Evolutionary conservation across 2,329 filamentous ascomycete genomes (phyloP), one percentile per base, ranked within the genome.

Genomic region (Colletotrichum aenigma): DNA sequence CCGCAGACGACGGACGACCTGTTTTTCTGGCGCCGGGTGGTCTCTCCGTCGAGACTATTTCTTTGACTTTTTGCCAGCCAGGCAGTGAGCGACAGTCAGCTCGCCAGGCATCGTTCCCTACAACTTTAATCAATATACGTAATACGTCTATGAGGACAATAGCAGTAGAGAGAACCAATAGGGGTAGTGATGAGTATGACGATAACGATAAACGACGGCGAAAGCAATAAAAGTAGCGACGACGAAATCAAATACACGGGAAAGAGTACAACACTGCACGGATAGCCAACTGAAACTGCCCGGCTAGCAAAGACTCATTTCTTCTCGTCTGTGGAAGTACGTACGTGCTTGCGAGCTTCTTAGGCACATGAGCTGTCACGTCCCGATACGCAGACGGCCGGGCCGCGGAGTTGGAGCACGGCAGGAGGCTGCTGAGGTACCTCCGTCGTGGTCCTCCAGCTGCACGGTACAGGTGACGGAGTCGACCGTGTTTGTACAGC

Each of bases 101-200:
- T 43, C 9, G 8, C 18, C 9, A 0, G 38, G 38, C 38, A 43
- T 9, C 18, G 38, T n/a, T n/a, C 6, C 5, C 9, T 18, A n/a
- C 9, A 43, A 12, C 38, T 43, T n/a, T 10, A 0, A n/a, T 43
- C 4, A 43, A 6, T 0, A 1, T 43, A 3, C 9, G 3, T 6
- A 10, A 43, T n/a, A 3, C 38, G 6, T 43, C 5, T 10, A 43
- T 6, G 18, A 43, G 38, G 18, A 43, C 18, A n/a, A n/a, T 3
- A 4, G 3, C 18, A 43, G 38, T 6, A 43, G 38, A 43, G 8
- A 2, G 0, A 10, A 43, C 7, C 8, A 0, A 12, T n/a, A 1
- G 38, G 0, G 18, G 1, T 4, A 2, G 16, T 12, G 3, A n/a
- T 4, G 18, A 2, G 18, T 18, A n/a, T 43, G 6, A 43, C 2